phyloP scores from a whole-genome alignment of 2,329 filamentous ascomycete genomes.

The Aplosporella prunicola region DNA sequence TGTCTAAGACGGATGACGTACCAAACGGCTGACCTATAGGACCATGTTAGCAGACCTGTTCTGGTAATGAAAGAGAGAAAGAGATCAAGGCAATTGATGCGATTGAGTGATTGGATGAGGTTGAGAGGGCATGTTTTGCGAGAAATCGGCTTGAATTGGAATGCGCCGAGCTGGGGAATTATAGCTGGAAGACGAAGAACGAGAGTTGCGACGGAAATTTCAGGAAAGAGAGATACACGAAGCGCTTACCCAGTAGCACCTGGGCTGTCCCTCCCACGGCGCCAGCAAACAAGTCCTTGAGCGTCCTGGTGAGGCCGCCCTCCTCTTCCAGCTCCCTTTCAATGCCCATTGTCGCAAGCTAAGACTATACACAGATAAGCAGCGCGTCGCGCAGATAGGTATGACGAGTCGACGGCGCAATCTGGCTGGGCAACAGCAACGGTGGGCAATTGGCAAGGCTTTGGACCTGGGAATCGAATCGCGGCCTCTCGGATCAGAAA shows the following conservation, averaged over 20 bases:
- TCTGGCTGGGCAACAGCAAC: not conserved
- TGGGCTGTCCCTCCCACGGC: conserved; percentile 89
- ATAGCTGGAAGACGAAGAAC: too few species aligned
- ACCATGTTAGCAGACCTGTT: conserved; percentile 1
- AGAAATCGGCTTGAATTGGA: too few species aligned
- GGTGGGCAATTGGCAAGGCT: too few species aligned
- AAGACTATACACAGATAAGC: not conserved
- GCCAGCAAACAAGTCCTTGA: conserved; percentile 86
- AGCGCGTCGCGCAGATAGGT: not conserved
- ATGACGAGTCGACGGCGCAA: not conserved
- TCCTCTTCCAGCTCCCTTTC: conserved; percentile 32
- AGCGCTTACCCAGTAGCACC: conserved; percentile 82
- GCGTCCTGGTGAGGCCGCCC: conserved; percentile 35
- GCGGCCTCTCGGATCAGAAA: too few species aligned
- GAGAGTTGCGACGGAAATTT: too few species aligned
- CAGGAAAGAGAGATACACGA: too few species aligned
- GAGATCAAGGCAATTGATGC: not conserved
- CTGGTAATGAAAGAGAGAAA: too few species aligned
- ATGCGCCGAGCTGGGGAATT: too few species aligned
- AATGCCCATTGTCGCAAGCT: conserved; percentile 17
- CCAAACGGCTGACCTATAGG: conserved; percentile 55
- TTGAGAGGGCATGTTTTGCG: too few species aligned
- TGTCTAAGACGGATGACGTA: conserved; percentile 28
- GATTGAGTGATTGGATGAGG: not conserved
- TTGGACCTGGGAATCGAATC: too few species aligned